These are phyloP conservation scores for Podaxis mareebaensis DNA, from an alignment of 768 basidiomycete species.

Conservation along the genomic window DNA sequence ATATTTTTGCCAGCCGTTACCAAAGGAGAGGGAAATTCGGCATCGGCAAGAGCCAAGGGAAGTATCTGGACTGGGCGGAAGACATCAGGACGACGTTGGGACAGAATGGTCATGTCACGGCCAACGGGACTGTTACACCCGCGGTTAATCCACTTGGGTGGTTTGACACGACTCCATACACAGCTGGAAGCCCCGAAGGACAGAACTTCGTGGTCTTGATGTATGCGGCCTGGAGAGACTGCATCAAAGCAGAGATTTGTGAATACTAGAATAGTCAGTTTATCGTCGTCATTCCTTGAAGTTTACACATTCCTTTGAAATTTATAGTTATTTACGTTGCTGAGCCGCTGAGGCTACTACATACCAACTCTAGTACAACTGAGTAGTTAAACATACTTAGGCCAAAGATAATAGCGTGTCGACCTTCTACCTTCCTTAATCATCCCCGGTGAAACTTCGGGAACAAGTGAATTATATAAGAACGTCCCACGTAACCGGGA, in stretches of 20 bases:
- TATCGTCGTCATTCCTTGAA: too few relatives aligned
- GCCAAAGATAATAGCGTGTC: too few relatives aligned
- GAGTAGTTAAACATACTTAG: too few relatives aligned
- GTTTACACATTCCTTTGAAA: too few relatives aligned
- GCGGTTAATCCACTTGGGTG: conserved; percentile 42
- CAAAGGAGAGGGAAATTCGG: conserved; percentile 1
- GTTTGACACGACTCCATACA: conserved; percentile 34
- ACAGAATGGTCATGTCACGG: conserved; percentile 29
- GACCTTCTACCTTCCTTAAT: too few relatives aligned
- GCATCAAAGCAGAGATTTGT: conserved; percentile 29
- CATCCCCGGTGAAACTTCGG: not conserved
- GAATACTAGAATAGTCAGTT: not conserved
- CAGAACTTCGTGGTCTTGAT: conserved; percentile 41
- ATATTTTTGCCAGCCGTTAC: conserved; percentile 22
- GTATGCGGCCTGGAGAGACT: conserved; percentile 45
- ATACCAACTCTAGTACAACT: too few relatives aligned
- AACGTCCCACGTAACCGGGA: too few relatives aligned
- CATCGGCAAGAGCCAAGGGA: conserved; percentile 2
- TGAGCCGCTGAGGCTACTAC: too few relatives aligned
- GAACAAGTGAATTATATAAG: too few relatives aligned
- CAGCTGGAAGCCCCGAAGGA: conserved; percentile 41
- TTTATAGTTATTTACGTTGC: too few relatives aligned
- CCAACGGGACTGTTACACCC: conserved; percentile 32
- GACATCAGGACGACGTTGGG: conserved; percentile 25
- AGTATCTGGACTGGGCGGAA: conserved; percentile 40